Evolutionary conservation across 345 rosid species (phyloP), one percentile per base, ranked within the genome.

Genomic region (Viola odorata): DNA sequence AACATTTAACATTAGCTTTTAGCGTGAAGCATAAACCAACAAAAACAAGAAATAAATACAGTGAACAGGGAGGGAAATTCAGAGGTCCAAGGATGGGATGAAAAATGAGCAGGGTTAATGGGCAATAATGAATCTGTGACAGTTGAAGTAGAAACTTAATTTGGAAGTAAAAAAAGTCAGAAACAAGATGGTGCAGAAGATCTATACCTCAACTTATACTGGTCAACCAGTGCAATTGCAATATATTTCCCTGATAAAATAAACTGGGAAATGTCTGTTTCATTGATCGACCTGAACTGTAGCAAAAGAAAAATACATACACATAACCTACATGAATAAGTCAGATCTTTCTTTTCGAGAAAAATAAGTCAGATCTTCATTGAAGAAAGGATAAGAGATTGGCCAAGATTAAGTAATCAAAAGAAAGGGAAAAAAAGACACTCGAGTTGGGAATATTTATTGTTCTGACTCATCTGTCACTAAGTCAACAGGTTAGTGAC

Each of bases 161-260:
- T 12, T 11, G 36, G 39, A 53, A 50, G 49, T 49, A 53, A 23
- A n/a, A n/a, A n/a, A n/a, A 48, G 65, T 45, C 0, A 64, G 57
- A 69, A 53, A 62, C 16, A 74, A 44, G 50, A 41, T 17, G 38
- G 52, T 37, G 32, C 6, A 41, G 55, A 5, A 66, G 63, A 64
- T 53, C 51, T 41, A 58, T 66, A 90, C 99, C 92, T 86, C 73
- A 86, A 78, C 77, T 88, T 94, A 72, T 78, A 81, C 66, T 90
- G 96, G 71, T 94, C 90, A 63, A 94, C 97, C 71, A 94, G 80
- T 1, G 96, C 99, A 77, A 94, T 90, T 17, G 83, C 95, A 58
- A 90, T 75, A 73, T 80, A 85, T 59, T 80, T 82, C 73, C 96
- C 99, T 1, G 92, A 90, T 70, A 84, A 79, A 48, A 94, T 82